Evolutionary conservation across 1,139 yeast species (phyloP).

Genomic region (Meyerozyma guilliermondii): DNA sequence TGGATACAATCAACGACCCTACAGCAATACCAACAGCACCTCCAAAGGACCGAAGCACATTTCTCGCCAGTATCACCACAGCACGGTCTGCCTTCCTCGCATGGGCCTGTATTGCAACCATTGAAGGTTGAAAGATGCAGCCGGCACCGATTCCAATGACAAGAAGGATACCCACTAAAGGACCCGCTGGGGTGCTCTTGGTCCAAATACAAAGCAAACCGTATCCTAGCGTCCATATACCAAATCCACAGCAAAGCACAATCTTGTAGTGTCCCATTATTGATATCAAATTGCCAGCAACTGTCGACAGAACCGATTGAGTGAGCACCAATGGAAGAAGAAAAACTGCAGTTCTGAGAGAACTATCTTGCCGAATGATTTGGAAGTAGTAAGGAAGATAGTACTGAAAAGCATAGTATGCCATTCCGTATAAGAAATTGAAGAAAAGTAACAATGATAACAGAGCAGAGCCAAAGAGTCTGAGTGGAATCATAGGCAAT

Average conservation of each 20-base stretch:
- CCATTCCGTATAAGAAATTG: constrained; percentile 17
- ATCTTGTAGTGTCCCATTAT: constrained; percentile 14
- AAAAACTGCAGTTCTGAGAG: constrained; percentile 12
- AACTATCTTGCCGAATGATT: constrained; percentile 12
- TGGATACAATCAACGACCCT: constrained; percentile 14
- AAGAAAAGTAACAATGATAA: constrained; percentile 11
- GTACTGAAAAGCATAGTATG: constrained; percentile 14
- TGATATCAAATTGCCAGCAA: constrained; percentile 15
- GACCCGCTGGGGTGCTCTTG: constrained; percentile 10
- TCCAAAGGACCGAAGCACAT: constrained; percentile 18
- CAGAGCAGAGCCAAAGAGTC: constrained; percentile 11
- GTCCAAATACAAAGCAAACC: constrained; percentile 12
- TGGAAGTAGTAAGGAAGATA: constrained; percentile 17
- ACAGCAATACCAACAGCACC: constrained; percentile 19
- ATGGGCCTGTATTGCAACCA: constrained; percentile 21
- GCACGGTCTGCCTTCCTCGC: constrained; percentile 17
- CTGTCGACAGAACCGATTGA: constrained; percentile 13
- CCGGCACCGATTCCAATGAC: constrained; percentile 17
- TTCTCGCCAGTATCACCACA: constrained; percentile 17
- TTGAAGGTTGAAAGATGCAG: constrained; percentile 19
- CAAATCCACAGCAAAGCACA: constrained; percentile 11
- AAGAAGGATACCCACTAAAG: constrained; percentile 12
- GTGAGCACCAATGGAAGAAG: constrained; percentile 15
- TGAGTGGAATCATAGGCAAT: constrained; percentile 18
- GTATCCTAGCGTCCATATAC: constrained; percentile 14